A percentile compares a stretch with the other conserved stretches of the same genome.
Evolutionary conservation across 2,329 filamentous ascomycete genomes (phyloP).

Genomic region (Fusarium sp.): DNA sequence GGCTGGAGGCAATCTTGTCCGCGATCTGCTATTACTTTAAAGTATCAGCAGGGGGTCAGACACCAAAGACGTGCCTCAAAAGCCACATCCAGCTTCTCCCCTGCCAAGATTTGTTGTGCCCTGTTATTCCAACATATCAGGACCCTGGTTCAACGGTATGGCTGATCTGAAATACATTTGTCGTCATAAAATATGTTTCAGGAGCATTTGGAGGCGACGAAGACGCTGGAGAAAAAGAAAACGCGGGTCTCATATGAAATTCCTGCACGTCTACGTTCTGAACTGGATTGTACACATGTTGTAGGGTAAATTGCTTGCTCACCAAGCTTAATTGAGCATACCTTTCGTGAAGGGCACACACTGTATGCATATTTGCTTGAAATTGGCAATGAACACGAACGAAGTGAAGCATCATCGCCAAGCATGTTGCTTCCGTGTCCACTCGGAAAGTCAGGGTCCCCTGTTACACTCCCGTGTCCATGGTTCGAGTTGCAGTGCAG

Average conservation of each 20-base stretch:
- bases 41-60: slow-evolving; percentile 1
- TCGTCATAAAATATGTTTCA: slow-evolving; percentile 10
- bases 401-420: slow-evolving; percentile 11
- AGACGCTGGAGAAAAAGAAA: neutral
- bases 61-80: slow-evolving; percentile 16
- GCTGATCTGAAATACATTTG: slow-evolving; percentile 20
- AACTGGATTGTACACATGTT: neutral
- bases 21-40: slow-evolving; percentile 2
- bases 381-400: neutral
- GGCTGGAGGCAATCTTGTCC: neutral
- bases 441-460: slow-evolving; percentile 25
- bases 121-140: neutral
- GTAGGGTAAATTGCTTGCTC: neutral
- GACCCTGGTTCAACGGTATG: slow-evolving; percentile 15
- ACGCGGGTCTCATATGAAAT: neutral
- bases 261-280: neutral
- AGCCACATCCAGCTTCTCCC: slow-evolving; percentile 30
- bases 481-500: slow-evolving; percentile 39
- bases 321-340: neutral
- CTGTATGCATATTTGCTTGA: neutral
- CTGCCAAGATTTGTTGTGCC: slow-evolving; percentile 31
- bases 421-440: slow-evolving; percentile 19
- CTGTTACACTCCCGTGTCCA: slow-evolving; percentile 33
- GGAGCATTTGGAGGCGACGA: slow-evolving; percentile 11
- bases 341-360: neutral